Evolutionary conservation across 2,329 filamentous ascomycete species (phyloP).

Genomic region (Metarhizium sp.): DNA sequence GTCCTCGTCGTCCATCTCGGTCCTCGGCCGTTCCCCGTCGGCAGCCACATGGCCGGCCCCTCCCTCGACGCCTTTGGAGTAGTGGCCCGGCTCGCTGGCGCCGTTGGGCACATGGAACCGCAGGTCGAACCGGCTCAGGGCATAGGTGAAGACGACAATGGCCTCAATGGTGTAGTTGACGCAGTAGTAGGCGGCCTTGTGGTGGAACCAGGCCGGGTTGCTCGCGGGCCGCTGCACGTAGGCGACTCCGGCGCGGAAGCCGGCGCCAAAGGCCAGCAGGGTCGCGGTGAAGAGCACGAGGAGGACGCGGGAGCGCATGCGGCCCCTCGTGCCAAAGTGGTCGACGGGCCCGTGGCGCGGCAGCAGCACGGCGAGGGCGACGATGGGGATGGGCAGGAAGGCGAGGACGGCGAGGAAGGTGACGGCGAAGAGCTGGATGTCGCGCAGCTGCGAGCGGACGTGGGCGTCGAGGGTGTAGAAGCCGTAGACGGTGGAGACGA

Average conservation of each 20-base stretch:
- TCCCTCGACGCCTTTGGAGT: constrained; percentile 19
- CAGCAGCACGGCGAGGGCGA: constrained; percentile 40
- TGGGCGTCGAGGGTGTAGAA: constrained; percentile 54
- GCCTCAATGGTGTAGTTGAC: constrained; percentile 73
- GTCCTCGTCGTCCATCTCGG: constrained; percentile 7
- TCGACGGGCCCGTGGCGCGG: constrained; percentile 35
- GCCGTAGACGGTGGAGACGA: constrained; percentile 52
- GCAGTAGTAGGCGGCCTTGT: constrained; percentile 65
- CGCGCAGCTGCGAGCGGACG: constrained; percentile 43
- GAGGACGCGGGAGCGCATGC: constrained; percentile 55
- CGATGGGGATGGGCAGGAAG: constrained; percentile 52
- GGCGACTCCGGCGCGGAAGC: constrained; percentile 53
- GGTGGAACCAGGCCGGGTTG: constrained; percentile 60
- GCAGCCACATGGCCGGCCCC: constrained; percentile 15
- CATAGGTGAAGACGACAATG: constrained; percentile 57
- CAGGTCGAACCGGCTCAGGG: constrained; percentile 59
- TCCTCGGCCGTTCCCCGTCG: constrained; percentile 15
- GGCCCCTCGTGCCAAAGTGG: constrained; percentile 47
- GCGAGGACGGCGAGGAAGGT: constrained; percentile 51
- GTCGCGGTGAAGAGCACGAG: constrained; percentile 50
- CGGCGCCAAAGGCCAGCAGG: constrained; percentile 59
- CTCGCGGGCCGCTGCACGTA: constrained; percentile 41
- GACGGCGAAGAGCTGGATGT: constrained; percentile 56
- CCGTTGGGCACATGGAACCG: constrained; percentile 70
- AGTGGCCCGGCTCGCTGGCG: constrained; percentile 47